Percentiles rank a stretch among this genome's conserved stretches.
phyloP scores from a whole-genome alignment of 208 protist species.

The Acanthamoeba sp. region DNA sequence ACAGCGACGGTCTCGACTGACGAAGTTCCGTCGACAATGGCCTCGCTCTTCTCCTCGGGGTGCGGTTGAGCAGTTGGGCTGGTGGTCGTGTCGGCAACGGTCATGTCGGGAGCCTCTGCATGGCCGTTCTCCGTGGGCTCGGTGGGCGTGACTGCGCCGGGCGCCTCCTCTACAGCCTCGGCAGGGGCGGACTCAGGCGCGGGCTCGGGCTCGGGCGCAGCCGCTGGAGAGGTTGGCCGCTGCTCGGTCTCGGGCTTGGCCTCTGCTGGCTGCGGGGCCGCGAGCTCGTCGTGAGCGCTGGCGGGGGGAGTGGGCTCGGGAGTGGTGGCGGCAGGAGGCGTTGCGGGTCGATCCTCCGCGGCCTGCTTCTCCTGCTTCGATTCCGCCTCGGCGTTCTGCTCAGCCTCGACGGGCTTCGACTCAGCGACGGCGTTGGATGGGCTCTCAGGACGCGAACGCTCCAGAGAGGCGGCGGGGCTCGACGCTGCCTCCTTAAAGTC shows the following conservation, averaged over 20 bases:
- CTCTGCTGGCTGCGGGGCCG: neutral
- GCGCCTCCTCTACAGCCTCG: too few relatives aligned
- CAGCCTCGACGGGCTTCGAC: neutral
- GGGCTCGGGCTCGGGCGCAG: neutral
- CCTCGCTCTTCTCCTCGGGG: neutral
- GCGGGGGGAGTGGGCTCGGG: neutral
- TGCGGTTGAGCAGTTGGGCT: neutral
- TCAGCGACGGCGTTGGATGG: neutral
- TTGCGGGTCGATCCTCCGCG: neutral
- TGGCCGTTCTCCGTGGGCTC: neutral
- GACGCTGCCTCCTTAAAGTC: neutral
- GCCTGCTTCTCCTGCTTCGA: neutral
- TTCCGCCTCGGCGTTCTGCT: neutral
- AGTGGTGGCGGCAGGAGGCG: neutral
- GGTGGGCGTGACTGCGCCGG: too few relatives aligned
- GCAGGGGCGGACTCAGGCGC: neutral
- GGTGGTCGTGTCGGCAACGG: neutral
- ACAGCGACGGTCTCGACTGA: neutral
- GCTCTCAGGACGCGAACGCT: neutral
- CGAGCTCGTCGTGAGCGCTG: neutral
- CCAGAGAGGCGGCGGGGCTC: neutral
- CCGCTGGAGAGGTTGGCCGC: too few relatives aligned
- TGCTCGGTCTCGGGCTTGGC: neutral
- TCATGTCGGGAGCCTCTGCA: neutral
- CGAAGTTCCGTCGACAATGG: neutral